Base-by-base conservation (phyloP, 768 basidiomycete genomes). In the Tremella fuciformis region DNA sequence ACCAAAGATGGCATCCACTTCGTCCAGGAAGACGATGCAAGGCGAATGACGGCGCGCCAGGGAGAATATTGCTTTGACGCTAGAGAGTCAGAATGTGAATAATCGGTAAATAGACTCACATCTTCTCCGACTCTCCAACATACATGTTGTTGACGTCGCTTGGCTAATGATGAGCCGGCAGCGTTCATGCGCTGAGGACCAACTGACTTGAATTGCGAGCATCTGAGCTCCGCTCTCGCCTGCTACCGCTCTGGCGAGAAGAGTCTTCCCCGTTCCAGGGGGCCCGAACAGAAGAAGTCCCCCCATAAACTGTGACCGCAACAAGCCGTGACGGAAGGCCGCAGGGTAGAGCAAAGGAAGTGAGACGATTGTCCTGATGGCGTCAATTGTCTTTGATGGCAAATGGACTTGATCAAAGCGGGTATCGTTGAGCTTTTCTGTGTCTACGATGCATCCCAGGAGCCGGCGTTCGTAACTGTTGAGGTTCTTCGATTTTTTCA, bases 71-170 rank as follows among this genome's bases (percentile, higher is more conserved):
- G 88, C 88, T 57, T 85, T 85, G 37, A 96, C 92, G 16, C 74
- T 74, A 53, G n/a, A 38, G 24, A 21, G 21, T 37, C 57, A 55
- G 48, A 24, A 52, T 19, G 18, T 89, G 88, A 39, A 89, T 88
- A 75, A 37, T 8, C 11, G 59, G 37, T 21, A 26, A 37, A 40
- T 9, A 56, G 7, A 64, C 68, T 54, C 46, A 72, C 69, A 73
- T 62, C 58, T 75, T 76, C 61, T 78, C 77, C 3, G 69, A 66
- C 53, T 76, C 76, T n/a, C 77, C 58, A 7, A 56, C 62, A 50
- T 58, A 73, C 82, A 93, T 93, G 74, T 96, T 91, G 86, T 93
- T 91, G 47, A 97, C 88, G 71, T 97, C 92, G 9, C 91, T 90
- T 6, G 92, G 90, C 44, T 88, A 56, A 1, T 8, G 22, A 16